Base-by-base conservation (phyloP, 2,329 filamentous ascomycete species). In the Dothideomycetes sp. region DNA sequence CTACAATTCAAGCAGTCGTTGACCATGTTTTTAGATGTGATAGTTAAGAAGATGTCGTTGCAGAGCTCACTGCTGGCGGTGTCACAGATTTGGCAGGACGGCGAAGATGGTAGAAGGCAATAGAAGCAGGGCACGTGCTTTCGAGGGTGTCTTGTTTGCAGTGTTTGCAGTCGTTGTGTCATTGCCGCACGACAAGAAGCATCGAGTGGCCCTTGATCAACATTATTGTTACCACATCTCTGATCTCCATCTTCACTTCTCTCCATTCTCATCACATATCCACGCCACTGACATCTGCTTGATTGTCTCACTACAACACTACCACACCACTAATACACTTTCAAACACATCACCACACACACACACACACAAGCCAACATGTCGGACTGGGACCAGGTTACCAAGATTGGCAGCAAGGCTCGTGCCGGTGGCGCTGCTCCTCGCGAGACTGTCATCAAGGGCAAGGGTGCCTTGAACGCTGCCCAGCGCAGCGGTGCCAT, bases 391-490 rank as follows among this genome's bases (percentile, higher is more conserved):
- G 83, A 94, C 56, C 65, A 69, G 53, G 78, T 83, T 54, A 94
- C 87, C 68, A 94, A 91, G 75, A 96, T 98, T 60, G 91, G 91
- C 59, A 85, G 78, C 76, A 89, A 84, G 68, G 76, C 75, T 58
- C 78, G 79, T 57, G 75, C 77, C 50, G 74, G 79, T 51, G 82
- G 80, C 53, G 73, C 65, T 44, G 64, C 64, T 33, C 69, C 76
- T 52, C 84, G 85, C 53, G 87, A 95, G 74, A 93, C 82, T 3
- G 88, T 95, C 53, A 75, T 96, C 61, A 82, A 83, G 62, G 85
- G 89, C 60, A 86, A 84, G 64, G 70, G 69, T 45, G 77, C 86
- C 24, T 69, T 98, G 53, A 98, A 98, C 65, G 89, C 89, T 46
- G 91, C 91, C 19, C 79, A 84, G 66, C 80, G 91, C 49, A 74